phyloP scores from a whole-genome alignment of 2,329 filamentous ascomycete genomes.

The Cladosporium sp. region DNA sequence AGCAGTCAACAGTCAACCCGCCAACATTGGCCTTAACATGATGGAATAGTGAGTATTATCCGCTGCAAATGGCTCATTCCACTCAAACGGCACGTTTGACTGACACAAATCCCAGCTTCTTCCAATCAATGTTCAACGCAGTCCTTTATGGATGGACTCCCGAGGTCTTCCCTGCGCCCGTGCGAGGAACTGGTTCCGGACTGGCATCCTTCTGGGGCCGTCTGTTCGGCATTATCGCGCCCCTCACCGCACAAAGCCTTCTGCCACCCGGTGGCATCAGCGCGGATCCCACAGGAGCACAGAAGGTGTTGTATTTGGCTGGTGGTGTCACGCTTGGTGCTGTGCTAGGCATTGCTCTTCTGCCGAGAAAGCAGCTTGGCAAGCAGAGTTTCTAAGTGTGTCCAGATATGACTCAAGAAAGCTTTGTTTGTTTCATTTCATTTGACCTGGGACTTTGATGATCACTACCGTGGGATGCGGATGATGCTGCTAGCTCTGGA shows the following conservation, averaged over 20 bases:
- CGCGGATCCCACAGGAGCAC: constrained; percentile 40
- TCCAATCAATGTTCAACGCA: constrained; percentile 56
- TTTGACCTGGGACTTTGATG: neutral
- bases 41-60: constrained; percentile 46
- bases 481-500: neutral
- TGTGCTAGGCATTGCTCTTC: constrained; percentile 52
- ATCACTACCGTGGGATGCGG: neutral
- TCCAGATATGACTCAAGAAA: neutral
- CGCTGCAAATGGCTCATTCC: too few relatives aligned
- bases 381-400: constrained; percentile 37
- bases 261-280: constrained; percentile 29
- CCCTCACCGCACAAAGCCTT: constrained; percentile 56
- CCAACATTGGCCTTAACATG: constrained; percentile 53
- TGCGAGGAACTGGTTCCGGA: constrained; percentile 57
- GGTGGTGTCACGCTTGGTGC: constrained; percentile 58
- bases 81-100: neutral
- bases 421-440: neutral
- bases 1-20: constrained; percentile 48
- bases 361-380: constrained; percentile 47
- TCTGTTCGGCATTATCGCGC: constrained; percentile 60
- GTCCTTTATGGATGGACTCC: constrained; percentile 57
- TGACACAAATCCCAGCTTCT: constrained; percentile 38
- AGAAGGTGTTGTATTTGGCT: constrained; percentile 58
- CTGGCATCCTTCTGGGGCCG: constrained; percentile 62
- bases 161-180: constrained; percentile 54